Evolutionary conservation across 2,329 filamentous ascomycete genomes (phyloP).

Genomic region (Orbilia quercus): DNA sequence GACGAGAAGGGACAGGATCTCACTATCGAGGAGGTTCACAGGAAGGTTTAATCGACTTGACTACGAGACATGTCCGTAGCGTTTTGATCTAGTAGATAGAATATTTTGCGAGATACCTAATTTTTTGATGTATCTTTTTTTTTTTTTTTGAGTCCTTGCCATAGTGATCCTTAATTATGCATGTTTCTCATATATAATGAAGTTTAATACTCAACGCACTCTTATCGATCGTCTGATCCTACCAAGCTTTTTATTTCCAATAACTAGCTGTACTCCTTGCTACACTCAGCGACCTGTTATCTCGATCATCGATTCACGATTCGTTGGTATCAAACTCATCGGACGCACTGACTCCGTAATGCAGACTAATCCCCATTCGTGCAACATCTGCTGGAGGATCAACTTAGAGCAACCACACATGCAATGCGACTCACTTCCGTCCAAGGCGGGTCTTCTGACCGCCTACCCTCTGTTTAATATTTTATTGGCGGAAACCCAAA

Average conservation of each 20-base stretch:
- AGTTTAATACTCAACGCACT: conserved; percentile 2
- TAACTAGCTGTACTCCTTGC: too few relatives aligned
- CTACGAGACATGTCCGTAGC: conserved; percentile 33
- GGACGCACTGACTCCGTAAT: conserved; percentile 27
- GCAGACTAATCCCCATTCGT: conserved; percentile 25
- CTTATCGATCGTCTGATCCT: too few relatives aligned
- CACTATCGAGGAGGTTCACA: conserved; percentile 47
- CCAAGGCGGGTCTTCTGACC: conserved; percentile 51
- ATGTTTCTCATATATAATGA: conserved; percentile 23
- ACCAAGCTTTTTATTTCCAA: too few relatives aligned
- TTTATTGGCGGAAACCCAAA: conserved; percentile 52
- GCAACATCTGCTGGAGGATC: background rate
- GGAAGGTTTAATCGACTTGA: conserved; percentile 28
- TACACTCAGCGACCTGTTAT: too few relatives aligned
- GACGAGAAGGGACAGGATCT: conserved; percentile 53
- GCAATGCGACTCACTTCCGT: too few relatives aligned
- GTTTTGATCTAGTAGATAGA: conserved; percentile 47
- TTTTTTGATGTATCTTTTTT: conserved; percentile 9
- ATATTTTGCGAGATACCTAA: conserved; percentile 44
- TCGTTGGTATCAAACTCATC: conserved; percentile 3
- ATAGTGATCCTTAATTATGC: conserved; percentile 13
- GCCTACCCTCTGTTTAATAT: conserved; percentile 17
- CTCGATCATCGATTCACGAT: conserved; percentile 7
- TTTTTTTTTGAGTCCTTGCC: conserved; percentile 15
- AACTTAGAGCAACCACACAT: too few relatives aligned